Base-by-base conservation (phyloP, 768 basidiomycete species). In the Favolaschia claudopus region DNA sequence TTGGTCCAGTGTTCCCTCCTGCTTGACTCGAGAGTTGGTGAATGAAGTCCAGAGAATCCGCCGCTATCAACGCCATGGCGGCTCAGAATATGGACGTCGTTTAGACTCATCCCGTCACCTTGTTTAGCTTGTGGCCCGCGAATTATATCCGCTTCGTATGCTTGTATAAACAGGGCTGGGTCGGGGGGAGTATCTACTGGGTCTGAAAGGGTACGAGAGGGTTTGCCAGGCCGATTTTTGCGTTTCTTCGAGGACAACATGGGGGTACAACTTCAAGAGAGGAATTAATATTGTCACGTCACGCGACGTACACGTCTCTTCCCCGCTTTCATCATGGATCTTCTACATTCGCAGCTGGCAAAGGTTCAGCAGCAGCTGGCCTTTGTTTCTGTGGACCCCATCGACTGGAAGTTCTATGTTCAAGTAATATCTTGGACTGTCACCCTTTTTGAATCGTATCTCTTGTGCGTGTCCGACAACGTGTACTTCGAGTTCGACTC, bases 341-440 rank as follows among this genome's bases (percentile, higher is more conserved):
- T 89, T 63, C 75, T 90, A 50, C 86, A 89, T 70, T 67, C 76
- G 22, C 83, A 83, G 65, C 77, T 92, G 46, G 75, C 72, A 43
- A 77, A 73, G 28, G 71, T 93, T 28, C 88, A 92, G 72, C 77
- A 74, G 17, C 80, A 79, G 17, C 80, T 95, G 22, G 80, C 90
- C 14, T 94, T 91, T 67, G 90, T 95, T 29, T 76, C 86, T 5
- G 83, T 83, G 0, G 88, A 92, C 28, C 78, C 86, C 4, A 87
- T 93, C 36, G 82, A 93, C 73, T 97, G 92, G 89, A 89, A 92
- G 70, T 74, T 82, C 55, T 89, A 90, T 67, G 90, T 95, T n/a
- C 88, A 95, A 60, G 69, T 74, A 24, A 89, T 88, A 64, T 89
- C 92, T 5, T 92, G 91, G 87, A 74, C 76, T 17, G 87, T 93